Conservation (phyloP, 495 filamentous ascomycete genomes). For the Trichocladium antarcticum region DNA sequence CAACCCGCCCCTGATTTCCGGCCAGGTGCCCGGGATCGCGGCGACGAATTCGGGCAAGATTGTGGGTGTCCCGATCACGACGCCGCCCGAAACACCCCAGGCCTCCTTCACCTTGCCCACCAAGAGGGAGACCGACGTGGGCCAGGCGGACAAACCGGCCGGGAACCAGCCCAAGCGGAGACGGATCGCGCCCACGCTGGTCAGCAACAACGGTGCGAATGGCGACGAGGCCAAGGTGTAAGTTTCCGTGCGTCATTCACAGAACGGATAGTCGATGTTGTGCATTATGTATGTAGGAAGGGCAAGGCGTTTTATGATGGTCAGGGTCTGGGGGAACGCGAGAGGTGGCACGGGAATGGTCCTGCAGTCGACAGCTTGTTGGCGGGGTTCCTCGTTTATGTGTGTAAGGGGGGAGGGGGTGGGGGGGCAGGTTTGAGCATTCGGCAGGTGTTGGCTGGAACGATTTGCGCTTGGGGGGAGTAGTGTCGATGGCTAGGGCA, state of each 20-base stretch:
- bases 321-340: not conserved
- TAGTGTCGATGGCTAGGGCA: too few species aligned
- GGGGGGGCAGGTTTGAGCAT: not conserved
- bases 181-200: slow-evolving; percentile 64
- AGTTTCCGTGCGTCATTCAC: too few species aligned
- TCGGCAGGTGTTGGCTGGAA: not conserved
- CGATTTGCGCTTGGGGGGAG: not conserved
- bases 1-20: slow-evolving; percentile 67
- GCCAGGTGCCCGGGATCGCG: slow-evolving; percentile 61
- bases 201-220: slow-evolving; percentile 22
- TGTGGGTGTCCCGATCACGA: slow-evolving; percentile 48
- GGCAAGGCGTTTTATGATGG: slow-evolving; percentile 1
- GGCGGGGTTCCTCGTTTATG: not conserved
- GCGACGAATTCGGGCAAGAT: slow-evolving; percentile 54
- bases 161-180: slow-evolving; percentile 53
- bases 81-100: slow-evolving; percentile 71
- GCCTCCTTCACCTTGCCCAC: slow-evolving; percentile 38
- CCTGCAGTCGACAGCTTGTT: not conserved
- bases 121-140: slow-evolving; percentile 50
- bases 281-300: not conserved
- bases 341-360: not conserved
- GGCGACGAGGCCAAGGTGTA: slow-evolving; percentile 15
- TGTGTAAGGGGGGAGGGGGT: too few species aligned
- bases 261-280: not conserved
- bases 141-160: slow-evolving; percentile 33